Base-by-base conservation (phyloP, 805 yeast species). In the Candida adriatica region DNA sequence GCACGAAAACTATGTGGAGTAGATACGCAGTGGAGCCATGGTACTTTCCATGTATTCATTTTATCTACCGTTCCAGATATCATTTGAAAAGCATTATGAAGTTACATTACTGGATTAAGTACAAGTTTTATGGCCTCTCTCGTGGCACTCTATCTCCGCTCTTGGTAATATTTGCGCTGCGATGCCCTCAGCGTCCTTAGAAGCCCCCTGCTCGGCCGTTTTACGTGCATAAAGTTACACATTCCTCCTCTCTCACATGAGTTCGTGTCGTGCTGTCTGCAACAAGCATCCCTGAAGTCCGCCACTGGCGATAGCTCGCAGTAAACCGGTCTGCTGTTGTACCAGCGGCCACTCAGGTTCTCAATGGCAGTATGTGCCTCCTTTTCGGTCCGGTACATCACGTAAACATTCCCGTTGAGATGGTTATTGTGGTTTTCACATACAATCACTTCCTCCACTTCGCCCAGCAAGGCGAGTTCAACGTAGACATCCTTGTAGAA, bases 141-240 rank as follows among this genome's bases (percentile, higher is more conserved):
- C 22, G 8, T 8, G 8, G 22, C 22, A 19, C 22, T 19, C 22
- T 8, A 7, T 23, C 38, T 37, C n/a, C n/a, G n/a, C 20, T 36
- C 33, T 18, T 37, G 33, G 13, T 41, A 29, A 18, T 35, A 48
- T 26, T 55, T 56, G 39, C 43, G 48, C 47, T 66, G 74, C 4
- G 71, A 58, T 11, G 53, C 37, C 22, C 60, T 61, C 33, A 83
- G 56, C 10, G 60, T 64, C 5, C 45, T 51, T 27, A 64, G 53
- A 18, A 77, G 49, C 10, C 54, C 61, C 6, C 48, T 48, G 3
- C 70, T 51, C 0, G 94, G 85, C 23, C 66, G 56, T 45, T 77
- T 65, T 3, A 79, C 67, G 55, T 88, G 97, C 71, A 86, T 80
- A 55, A 83, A 87, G 55, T 88, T 88, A 58, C 97, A 88, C 48